Evolutionary conservation across 495 filamentous ascomycete genomes (phyloP).

Genomic region (Lasiosphaeria ovina): DNA sequence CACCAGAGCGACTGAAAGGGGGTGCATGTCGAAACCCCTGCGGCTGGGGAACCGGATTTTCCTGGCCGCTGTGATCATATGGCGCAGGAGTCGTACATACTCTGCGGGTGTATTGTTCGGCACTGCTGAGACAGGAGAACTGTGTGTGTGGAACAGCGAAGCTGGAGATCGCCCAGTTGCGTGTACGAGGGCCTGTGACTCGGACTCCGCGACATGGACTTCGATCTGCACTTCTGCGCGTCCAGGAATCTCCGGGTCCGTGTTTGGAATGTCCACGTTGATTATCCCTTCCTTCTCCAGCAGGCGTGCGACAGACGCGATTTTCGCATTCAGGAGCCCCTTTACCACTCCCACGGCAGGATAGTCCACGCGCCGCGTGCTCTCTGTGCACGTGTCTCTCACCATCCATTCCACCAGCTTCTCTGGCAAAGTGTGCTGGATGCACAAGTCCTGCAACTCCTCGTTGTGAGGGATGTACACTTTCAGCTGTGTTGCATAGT

Average conservation of each 20-base stretch:
- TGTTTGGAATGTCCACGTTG: neutral
- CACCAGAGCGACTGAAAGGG: no score
- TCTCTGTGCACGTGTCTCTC: constrained; percentile 14
- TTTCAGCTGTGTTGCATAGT: constrained; percentile 22
- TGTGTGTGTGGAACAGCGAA: no score
- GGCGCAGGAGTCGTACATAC: no score
- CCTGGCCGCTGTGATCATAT: no score
- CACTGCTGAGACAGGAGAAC: no score
- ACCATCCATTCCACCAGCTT: constrained; percentile 37
- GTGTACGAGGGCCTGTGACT: no score
- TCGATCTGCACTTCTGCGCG: neutral
- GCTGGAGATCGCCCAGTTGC: no score
- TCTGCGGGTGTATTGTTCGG: no score
- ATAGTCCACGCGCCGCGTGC: neutral
- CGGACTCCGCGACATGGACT: no score
- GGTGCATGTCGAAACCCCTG: no score
- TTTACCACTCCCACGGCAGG: constrained; percentile 7
- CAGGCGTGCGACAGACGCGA: neutral
- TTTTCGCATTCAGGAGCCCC: constrained; percentile 5
- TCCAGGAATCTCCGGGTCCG: neutral
- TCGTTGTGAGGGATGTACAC: constrained; percentile 40
- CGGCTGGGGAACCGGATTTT: no score
- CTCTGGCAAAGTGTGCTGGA: constrained; percentile 30
- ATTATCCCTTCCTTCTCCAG: neutral
- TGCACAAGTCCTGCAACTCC: constrained; percentile 31